Evolutionary conservation across 2,329 filamentous ascomycete genomes (phyloP).

Genomic region (Stemphylium beticola): DNA sequence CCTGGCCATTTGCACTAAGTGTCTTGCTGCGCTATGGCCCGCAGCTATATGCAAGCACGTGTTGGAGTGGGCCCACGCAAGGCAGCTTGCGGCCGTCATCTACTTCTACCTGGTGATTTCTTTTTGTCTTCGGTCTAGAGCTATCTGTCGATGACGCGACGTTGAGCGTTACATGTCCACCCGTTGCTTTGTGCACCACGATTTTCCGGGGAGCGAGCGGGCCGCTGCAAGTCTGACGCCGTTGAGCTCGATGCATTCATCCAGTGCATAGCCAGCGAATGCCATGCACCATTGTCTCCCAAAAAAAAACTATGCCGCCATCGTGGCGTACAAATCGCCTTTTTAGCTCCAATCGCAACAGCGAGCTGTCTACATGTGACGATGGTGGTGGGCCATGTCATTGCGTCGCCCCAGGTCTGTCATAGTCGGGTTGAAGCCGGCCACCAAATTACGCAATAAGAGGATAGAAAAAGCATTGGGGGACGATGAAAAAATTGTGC

Average conservation of each 20-base stretch:
- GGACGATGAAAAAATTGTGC: background rate
- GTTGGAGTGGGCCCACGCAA: conserved; percentile 5
- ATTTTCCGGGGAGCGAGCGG: conserved; percentile 32
- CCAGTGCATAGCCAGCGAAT: conserved; percentile 18
- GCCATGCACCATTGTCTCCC: conserved; percentile 12
- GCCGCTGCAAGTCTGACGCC: conserved; percentile 38
- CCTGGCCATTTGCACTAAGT: background rate
- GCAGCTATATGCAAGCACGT: conserved; percentile 24
- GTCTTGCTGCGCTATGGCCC: conserved; percentile 8
- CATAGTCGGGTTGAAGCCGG: no score
- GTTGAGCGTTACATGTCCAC: conserved; percentile 1
- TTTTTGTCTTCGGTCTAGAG: background rate
- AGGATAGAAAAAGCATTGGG: no score
- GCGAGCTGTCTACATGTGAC: no score
- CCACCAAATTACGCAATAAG: no score
- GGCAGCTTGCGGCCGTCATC: background rate
- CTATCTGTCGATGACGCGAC: conserved; percentile 2
- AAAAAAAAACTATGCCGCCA: no score
- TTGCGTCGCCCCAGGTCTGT: no score
- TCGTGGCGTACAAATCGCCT: background rate
- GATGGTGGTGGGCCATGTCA: no score
- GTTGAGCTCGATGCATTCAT: conserved; percentile 20
- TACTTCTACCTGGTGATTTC: background rate
- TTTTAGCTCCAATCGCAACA: no score
- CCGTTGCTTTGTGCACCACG: conserved; percentile 3